These are phyloP conservation scores for Volutella citrinella DNA, from an alignment of 2,329 filamentous ascomycete species.

Conservation along the genomic window DNA sequence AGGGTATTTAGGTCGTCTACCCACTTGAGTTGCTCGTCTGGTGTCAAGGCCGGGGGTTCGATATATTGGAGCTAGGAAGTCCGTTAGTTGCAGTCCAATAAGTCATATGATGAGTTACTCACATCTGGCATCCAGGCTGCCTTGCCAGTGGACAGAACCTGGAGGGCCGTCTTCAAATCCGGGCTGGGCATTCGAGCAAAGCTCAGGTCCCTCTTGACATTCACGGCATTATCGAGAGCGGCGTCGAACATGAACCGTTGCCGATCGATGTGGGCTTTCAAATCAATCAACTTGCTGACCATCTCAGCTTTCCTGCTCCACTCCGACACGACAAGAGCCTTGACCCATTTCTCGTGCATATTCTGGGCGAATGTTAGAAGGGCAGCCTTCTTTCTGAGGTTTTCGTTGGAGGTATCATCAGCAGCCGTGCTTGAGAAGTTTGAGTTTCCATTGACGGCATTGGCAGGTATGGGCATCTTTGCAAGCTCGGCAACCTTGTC, in stretches of 20 bases:
- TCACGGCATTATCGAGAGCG: slow-evolving; percentile 61
- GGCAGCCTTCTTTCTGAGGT: slow-evolving; percentile 70
- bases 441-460: slow-evolving; percentile 49
- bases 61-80: slow-evolving; percentile 67
- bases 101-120: no score
- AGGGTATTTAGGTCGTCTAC: slow-evolving; percentile 80
- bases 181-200: slow-evolving; percentile 80
- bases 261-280: slow-evolving; percentile 70
- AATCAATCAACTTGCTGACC: slow-evolving; percentile 84
- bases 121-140: slow-evolving; percentile 78
- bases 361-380: slow-evolving; percentile 77
- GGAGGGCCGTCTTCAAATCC: slow-evolving; percentile 84
- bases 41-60: slow-evolving; percentile 65
- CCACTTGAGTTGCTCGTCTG: slow-evolving; percentile 69
- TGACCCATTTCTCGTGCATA: slow-evolving; percentile 85
- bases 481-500: slow-evolving; percentile 69
- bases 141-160: slow-evolving; percentile 76
- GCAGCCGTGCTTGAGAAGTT: slow-evolving; percentile 26
- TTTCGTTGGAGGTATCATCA: slow-evolving; percentile 61
- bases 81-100: slow-evolving; percentile 40
- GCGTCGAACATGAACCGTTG: slow-evolving; percentile 59
- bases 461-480: slow-evolving; percentile 58
- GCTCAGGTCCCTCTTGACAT: slow-evolving; percentile 70
- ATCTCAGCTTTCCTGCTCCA: slow-evolving; percentile 80
- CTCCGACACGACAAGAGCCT: slow-evolving; percentile 83